phyloP scores from a whole-genome alignment of 768 basidiomycete genomes.

The Amanita inopinata region DNA sequence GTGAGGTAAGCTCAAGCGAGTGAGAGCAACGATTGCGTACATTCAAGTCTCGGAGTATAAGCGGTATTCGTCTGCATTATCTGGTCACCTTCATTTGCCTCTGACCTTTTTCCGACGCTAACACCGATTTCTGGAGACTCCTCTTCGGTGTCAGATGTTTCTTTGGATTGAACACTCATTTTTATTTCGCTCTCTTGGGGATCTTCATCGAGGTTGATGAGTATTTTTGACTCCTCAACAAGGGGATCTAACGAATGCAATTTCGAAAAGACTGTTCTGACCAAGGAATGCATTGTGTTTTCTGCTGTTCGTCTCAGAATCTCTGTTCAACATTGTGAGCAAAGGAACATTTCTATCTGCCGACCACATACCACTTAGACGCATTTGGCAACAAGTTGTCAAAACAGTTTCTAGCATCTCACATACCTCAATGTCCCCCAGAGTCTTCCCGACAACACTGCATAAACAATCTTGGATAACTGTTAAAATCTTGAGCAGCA shows the following conservation, averaged over 20 bases:
- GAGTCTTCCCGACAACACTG: slow-evolving; percentile 50
- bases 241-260: slow-evolving; percentile 58
- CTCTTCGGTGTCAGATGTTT: slow-evolving; percentile 14
- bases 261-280: slow-evolving; percentile 71
- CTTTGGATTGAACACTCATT: slow-evolving; percentile 44
- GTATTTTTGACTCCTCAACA: slow-evolving; percentile 59
- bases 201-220: slow-evolving; percentile 37
- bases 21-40: slow-evolving; percentile 26
- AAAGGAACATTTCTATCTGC: not conserved
- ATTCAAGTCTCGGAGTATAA: slow-evolving; percentile 18
- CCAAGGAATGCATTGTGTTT: slow-evolving; percentile 80
- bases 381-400: slow-evolving; percentile 94
- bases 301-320: slow-evolving; percentile 83
- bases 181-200: slow-evolving; percentile 45
- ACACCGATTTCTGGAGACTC: slow-evolving; percentile 7
- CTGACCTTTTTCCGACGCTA: slow-evolving; percentile 1
- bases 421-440: slow-evolving; percentile 92
- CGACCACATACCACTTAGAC: slow-evolving; percentile 69
- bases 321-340: slow-evolving; percentile 36
- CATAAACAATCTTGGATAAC: slow-evolving; percentile 82
- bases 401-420: slow-evolving; percentile 98
- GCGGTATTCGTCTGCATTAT: not conserved
- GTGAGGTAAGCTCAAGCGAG: slow-evolving; percentile 3
- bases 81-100: slow-evolving; percentile 11
- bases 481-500: slow-evolving; percentile 82